Conservation (phyloP, 1,284 basidiomycete species). For the Trametes sp. region DNA sequence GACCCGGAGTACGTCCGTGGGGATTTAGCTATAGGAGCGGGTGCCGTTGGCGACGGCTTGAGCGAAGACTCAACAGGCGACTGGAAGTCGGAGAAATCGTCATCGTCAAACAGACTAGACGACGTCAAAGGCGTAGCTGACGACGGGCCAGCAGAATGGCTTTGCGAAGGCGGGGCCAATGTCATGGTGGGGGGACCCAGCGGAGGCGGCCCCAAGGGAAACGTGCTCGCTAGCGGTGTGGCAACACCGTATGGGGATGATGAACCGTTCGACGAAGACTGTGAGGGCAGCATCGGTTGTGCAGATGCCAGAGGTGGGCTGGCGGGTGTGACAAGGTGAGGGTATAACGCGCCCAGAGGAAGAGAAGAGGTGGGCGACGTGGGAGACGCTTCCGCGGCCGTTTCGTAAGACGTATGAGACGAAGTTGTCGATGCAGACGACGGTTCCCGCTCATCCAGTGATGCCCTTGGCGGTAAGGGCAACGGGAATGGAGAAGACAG, state of each 20-base stretch:
- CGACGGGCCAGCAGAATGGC: conserved; percentile 3
- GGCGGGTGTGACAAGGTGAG: conserved; percentile 17
- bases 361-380: conserved; percentile 24
- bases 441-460: conserved; percentile 41
- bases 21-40: conserved; percentile 28
- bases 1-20: conserved; percentile 15
- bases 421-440: conserved; percentile 29
- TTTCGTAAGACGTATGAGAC: conserved; percentile 25
- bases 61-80: conserved; percentile 23
- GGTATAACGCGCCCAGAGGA: conserved; percentile 26
- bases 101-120: conserved; percentile 34
- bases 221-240: conserved; percentile 22
- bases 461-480: conserved; percentile 51
- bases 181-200: not conserved
- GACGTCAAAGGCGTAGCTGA: conserved; percentile 14
- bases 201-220: conserved; percentile 1
- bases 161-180: conserved; percentile 6
- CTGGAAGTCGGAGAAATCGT: conserved; percentile 45
- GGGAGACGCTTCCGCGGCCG: conserved; percentile 23
- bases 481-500: conserved; percentile 27
- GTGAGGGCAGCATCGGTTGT: conserved; percentile 12
- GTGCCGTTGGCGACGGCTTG: conserved; percentile 13
- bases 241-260: conserved; percentile 1
- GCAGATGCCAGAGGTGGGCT: conserved; percentile 22
- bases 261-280: not conserved